These are phyloP conservation scores for Clarkia xantiana DNA, from an alignment of 345 rosid species.

Conservation along the genomic window DNA sequence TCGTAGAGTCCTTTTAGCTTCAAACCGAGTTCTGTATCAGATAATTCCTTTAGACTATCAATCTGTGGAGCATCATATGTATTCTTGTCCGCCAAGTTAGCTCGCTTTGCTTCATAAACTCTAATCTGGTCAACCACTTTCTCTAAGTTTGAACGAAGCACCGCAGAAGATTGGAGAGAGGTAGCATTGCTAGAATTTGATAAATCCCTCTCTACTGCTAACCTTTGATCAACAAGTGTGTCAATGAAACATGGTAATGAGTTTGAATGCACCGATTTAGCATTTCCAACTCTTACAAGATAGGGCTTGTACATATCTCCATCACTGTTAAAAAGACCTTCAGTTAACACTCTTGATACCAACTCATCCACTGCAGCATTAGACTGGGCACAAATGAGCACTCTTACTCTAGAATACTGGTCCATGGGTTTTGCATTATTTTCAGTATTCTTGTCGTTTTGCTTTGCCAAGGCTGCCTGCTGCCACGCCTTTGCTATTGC, in stretches of 20 bases:
- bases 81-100: constrained; percentile 52
- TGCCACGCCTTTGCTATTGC: constrained; percentile 89
- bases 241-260: constrained; percentile 79
- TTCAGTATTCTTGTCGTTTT: constrained; percentile 42
- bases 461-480: constrained; percentile 90
- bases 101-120: constrained; percentile 75
- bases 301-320: constrained; percentile 85
- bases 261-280: constrained; percentile 71
- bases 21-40: constrained; percentile 50
- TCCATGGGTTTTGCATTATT: constrained; percentile 28
- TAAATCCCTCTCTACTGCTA: constrained; percentile 52
- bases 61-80: constrained; percentile 25
- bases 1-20: constrained; percentile 66
- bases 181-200: constrained; percentile 28
- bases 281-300: constrained; percentile 94
- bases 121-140: constrained; percentile 68
- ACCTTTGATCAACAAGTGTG: constrained; percentile 79
- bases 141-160: constrained; percentile 62
- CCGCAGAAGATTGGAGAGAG: constrained; percentile 30
- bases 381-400: constrained; percentile 89
- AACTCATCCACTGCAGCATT: constrained; percentile 99
- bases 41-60: constrained; percentile 41
- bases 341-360: constrained; percentile 64
- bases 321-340: constrained; percentile 75
- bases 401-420: constrained; percentile 52